Base-by-base conservation (phyloP, 257 asterid genomes). In the Cordia subcordata region DNA sequence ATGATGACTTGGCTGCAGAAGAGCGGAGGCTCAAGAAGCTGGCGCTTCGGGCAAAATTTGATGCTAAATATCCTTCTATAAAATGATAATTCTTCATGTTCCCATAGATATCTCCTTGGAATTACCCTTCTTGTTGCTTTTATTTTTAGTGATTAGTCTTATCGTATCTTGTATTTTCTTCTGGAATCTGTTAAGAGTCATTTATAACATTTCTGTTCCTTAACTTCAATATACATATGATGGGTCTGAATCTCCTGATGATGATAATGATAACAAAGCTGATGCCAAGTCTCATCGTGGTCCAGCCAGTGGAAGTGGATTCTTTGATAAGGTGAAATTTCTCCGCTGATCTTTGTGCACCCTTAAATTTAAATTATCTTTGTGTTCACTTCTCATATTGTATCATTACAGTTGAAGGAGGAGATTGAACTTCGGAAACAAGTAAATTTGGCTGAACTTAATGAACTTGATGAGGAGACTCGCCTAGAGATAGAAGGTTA, bases 31-130 rank as follows among this genome's bases (percentile, higher is more conserved):
- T 80, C 55, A 85, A 84, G 77, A 93, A 93, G 73, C 68, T 89
- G 74, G 99, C 96, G 52, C 87, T 78, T 62, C 99, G 96, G 39
- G 96, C 96, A 49, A 85, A 81, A 77, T 89, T 93, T 83, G 97
- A 89, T 80, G 72, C 94, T 66, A 74, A 77, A 86, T 89, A 88
- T 92, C 96, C 96, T 88, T 84, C 32, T 44, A 57, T 63, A 47
- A 19, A 10, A 57, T 47, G 21, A 59, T 38, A 47, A 23, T 69
- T 39, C 50, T 8, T 15, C 35, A 27, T 27, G 35, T 27, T 27
- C 6, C 35, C 18, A 14, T 42, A 8, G 53, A 19, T 47, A 17
- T 15, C 18, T 3, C 21, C 8, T 3, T 47, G 21, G n/a, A 46
- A 18, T 47, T 1, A 47, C 10, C 18, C 18, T 1, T 47, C 17